phyloP scores from a whole-genome alignment of 164 flowering plant genomes.

The Buxus sempervirens region DNA sequence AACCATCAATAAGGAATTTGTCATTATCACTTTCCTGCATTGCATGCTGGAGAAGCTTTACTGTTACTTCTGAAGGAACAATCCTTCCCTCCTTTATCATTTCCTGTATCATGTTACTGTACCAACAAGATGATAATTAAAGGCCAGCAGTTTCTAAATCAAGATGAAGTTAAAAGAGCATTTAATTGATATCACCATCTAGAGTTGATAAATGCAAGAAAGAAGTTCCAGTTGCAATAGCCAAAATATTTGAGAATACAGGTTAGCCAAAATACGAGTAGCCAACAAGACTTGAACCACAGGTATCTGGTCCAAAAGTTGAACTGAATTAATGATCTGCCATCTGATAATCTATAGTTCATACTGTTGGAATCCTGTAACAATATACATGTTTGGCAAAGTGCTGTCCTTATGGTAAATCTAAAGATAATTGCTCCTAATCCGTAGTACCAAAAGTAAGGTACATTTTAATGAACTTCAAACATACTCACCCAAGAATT shows the following conservation, averaged over 20 bases:
- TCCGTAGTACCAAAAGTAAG: not conserved
- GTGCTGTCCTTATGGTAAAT: not conserved
- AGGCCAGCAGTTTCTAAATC: not conserved
- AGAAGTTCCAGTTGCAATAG: not conserved
- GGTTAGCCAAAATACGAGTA: not conserved
- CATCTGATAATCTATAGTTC: not conserved
- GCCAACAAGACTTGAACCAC: not conserved
- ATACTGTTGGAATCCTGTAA: not conserved
- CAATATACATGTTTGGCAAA: not conserved
- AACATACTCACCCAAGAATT: not conserved
- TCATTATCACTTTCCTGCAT: conserved; percentile 34
- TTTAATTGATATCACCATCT: not conserved
- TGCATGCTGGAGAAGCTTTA: conserved; percentile 40
- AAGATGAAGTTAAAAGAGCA: not conserved
- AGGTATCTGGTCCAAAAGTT: not conserved
- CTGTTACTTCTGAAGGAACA: conserved; percentile 44
- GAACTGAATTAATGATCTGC: not conserved
- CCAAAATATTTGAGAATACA: not conserved
- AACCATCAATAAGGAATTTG: conserved; percentile 56
- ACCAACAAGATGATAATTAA: not conserved
- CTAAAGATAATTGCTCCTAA: not conserved
- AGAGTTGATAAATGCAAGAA: not conserved
- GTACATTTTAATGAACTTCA: no score
- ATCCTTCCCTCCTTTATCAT: conserved; percentile 43
- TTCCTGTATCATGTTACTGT: conserved; percentile 44